Evolutionary conservation across 257 asterid genomes (phyloP).

Genomic region (Solanum ahanhuiri): DNA sequence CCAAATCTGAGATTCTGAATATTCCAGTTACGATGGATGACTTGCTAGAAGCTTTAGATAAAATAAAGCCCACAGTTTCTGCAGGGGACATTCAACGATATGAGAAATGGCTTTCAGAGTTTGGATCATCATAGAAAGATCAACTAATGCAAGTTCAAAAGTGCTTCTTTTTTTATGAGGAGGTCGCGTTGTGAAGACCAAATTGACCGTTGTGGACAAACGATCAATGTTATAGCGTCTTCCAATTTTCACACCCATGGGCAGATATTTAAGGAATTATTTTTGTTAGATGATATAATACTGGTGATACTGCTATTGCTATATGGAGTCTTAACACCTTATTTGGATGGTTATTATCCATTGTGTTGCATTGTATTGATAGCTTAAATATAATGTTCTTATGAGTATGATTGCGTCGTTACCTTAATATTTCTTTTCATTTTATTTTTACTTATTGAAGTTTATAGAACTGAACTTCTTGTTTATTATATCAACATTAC

Average conservation of each 20-base stretch:
- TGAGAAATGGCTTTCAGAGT: slow-evolving; percentile 82
- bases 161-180: background rate
- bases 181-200: background rate
- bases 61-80: slow-evolving; percentile 87
- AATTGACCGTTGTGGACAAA: background rate
- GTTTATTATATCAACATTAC: too few relatives aligned
- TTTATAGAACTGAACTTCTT: too few relatives aligned
- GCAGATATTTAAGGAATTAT: too few relatives aligned
- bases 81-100: slow-evolving; percentile 68
- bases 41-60: slow-evolving; percentile 68
- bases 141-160: background rate
- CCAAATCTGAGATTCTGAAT: slow-evolving; percentile 64
- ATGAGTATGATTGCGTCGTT: too few relatives aligned
- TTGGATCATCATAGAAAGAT: slow-evolving; percentile 54
- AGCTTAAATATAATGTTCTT: too few relatives aligned
- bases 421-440: too few relatives aligned
- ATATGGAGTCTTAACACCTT: background rate
- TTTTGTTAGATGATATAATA: background rate
- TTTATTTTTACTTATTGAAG: too few relatives aligned
- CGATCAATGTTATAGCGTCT: background rate
- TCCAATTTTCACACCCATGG: too few relatives aligned
- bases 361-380: background rate
- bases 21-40: slow-evolving; percentile 42
- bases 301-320: background rate
- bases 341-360: background rate